Base-by-base conservation (phyloP, 139 green algal genomes). In the Chlorella ohadii region DNA sequence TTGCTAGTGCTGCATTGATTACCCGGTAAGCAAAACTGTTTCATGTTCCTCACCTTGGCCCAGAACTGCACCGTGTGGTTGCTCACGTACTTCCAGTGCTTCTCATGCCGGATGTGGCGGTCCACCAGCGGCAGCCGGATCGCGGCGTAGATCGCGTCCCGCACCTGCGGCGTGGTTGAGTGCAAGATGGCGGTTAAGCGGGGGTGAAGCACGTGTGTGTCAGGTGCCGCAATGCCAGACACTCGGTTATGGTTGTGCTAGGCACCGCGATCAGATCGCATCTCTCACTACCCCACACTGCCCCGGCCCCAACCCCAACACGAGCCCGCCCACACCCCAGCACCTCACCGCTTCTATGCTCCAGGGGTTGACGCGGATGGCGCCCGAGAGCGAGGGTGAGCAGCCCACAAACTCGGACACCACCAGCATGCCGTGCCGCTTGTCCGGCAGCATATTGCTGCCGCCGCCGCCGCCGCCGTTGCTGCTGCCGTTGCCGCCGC, bases 401-500 rank as follows among this genome's bases (percentile, higher is more conserved):
- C 97, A 99, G 22, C 97, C 97, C 65, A 99, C 96, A 91, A 99
- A 99, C 93, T 99, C 97, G 55, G 93, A 97, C 55, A 99, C 92
- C 20, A 99, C 94, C 81, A 98, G 92, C 90, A 94, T 96, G 72
- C 87, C 94, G 41, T 91, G 81, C 12, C 81, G 84, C 66, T 79
- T 85, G 15, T 72, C 59, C 0, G 76, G 76, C 36, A 22, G 76
- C 59, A 66, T 66, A 9, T 1, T 23, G 66, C 66, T 12, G 75
- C 38, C 59, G 70, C 51, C 33, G 75, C 38, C 59, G 70, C 51
- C 33, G 47, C 61, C 59, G 71, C 51, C 63, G 59, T 31, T 23
- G 51, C 33, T 36, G 63, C 19, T 36, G 47, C 22, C 47, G n/a
- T n/a, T n/a, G 78, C 28, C 16, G 63, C 28, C 28, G 63, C 28